These are phyloP conservation scores for Sechiopsis laciniata DNA, from an alignment of 306 rosid species.

Conservation along the genomic window DNA sequence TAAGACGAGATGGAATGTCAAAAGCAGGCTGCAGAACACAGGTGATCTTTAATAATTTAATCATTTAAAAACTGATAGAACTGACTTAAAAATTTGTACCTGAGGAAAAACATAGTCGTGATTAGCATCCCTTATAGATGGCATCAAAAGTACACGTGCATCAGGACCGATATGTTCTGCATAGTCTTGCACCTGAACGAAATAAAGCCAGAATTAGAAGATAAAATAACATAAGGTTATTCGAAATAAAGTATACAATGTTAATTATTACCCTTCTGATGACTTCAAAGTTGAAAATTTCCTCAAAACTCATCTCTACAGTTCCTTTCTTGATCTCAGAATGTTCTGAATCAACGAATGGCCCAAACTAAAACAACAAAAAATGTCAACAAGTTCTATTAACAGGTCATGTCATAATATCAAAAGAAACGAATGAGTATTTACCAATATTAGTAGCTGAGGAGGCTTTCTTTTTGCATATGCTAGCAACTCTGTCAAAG, in stretches of 20 bases:
- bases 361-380: constrained; percentile 64
- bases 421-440: constrained; percentile 21
- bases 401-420: background rate
- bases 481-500: constrained; percentile 67
- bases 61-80: background rate
- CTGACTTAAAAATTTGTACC: constrained; percentile 39
- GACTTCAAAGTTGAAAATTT: constrained; percentile 60
- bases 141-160: constrained; percentile 67
- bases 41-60: background rate
- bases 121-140: constrained; percentile 77
- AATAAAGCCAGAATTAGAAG: constrained; percentile 21
- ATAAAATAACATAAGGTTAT: constrained; percentile 11
- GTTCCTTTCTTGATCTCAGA: constrained; percentile 80
- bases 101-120: constrained; percentile 91
- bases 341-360: constrained; percentile 86
- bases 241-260: background rate
- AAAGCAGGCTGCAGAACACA: constrained; percentile 65
- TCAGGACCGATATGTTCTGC: constrained; percentile 57
- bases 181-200: constrained; percentile 65
- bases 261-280: constrained; percentile 53
- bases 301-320: constrained; percentile 60
- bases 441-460: constrained; percentile 77
- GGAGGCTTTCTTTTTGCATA: constrained; percentile 78
- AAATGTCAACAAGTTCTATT: constrained; percentile 20
- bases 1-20: constrained; percentile 54